Evolutionary conservation across 1,284 basidiomycete species (phyloP).

Genomic region (Papiliotrema fonsecae): DNA sequence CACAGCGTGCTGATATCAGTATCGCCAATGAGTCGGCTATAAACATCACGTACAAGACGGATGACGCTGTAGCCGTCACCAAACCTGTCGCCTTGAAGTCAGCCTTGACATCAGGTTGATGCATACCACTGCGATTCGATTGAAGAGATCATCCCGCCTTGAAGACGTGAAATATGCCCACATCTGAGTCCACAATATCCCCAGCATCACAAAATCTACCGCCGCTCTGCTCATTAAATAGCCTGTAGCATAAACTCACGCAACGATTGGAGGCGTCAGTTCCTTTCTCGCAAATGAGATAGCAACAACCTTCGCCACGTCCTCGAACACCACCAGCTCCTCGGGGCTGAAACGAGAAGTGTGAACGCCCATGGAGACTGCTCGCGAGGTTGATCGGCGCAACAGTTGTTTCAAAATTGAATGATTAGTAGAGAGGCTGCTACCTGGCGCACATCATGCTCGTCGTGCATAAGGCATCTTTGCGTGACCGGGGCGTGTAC

Average conservation of each 20-base stretch:
- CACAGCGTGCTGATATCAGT: neutral
- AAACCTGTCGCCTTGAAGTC: neutral
- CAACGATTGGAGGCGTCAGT: neutral
- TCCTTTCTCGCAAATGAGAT: too few relatives aligned
- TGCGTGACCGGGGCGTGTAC: too few relatives aligned
- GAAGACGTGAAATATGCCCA: neutral
- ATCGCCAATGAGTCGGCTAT: neutral
- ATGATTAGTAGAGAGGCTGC: too few relatives aligned
- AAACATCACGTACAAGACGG: neutral
- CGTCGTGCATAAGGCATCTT: too few relatives aligned
- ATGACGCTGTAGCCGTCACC: neutral
- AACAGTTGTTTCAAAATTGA: too few relatives aligned
- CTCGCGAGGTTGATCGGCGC: too few relatives aligned
- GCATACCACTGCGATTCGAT: constrained; percentile 1
- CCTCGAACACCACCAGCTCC: neutral
- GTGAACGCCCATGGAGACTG: neutral
- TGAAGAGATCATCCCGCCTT: neutral
- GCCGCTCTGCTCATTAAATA: neutral
- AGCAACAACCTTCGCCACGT: neutral
- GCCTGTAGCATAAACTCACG: neutral
- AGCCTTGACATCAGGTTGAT: neutral
- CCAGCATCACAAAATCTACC: constrained; percentile 1
- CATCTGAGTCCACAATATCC: neutral
- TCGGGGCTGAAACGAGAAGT: neutral
- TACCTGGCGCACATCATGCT: too few relatives aligned